phyloP scores from a whole-genome alignment of 805 yeast species.

The Candida jianshihensis region DNA sequence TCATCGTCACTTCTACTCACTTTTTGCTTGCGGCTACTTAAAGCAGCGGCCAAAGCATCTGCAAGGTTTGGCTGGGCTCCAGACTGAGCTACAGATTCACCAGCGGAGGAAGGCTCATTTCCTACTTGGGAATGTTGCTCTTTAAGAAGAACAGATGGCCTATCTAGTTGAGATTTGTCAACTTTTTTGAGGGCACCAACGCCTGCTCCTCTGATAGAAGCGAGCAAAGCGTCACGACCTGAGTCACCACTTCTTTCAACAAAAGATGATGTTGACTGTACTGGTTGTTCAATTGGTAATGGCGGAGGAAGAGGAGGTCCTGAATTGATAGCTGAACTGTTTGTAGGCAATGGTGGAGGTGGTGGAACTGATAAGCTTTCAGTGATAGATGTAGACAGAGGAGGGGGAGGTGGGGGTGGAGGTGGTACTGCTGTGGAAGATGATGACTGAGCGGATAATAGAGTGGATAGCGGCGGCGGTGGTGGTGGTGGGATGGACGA shows the following conservation, averaged over 20 bases:
- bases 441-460: too few relatives aligned
- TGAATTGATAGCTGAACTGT: neutral
- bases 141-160: slow-evolving; percentile 64
- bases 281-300: slow-evolving; percentile 20
- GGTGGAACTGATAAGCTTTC: slow-evolving; percentile 10
- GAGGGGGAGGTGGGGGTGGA: slow-evolving; percentile 1
- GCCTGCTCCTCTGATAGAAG: slow-evolving; percentile 78
- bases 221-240: slow-evolving; percentile 74
- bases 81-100: slow-evolving; percentile 35
- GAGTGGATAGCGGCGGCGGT: neutral
- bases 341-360: slow-evolving; percentile 21
- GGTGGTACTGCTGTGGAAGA: slow-evolving; percentile 7
- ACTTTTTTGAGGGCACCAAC: slow-evolving; percentile 62
- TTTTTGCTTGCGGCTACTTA: slow-evolving; percentile 73
- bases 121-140: slow-evolving; percentile 64
- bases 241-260: slow-evolving; percentile 33
- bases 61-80: slow-evolving; percentile 68
- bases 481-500: neutral
- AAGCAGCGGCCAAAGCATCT: slow-evolving; percentile 83
- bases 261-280: slow-evolving; percentile 23
- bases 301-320: slow-evolving; percentile 9
- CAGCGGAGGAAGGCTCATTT: slow-evolving; percentile 26
- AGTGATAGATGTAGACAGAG: slow-evolving; percentile 2
- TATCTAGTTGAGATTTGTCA: slow-evolving; percentile 78
- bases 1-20: slow-evolving; percentile 80